Evolutionary conservation across 179 eudicot species (phyloP).

Genomic region (Dionaea muscipula): DNA sequence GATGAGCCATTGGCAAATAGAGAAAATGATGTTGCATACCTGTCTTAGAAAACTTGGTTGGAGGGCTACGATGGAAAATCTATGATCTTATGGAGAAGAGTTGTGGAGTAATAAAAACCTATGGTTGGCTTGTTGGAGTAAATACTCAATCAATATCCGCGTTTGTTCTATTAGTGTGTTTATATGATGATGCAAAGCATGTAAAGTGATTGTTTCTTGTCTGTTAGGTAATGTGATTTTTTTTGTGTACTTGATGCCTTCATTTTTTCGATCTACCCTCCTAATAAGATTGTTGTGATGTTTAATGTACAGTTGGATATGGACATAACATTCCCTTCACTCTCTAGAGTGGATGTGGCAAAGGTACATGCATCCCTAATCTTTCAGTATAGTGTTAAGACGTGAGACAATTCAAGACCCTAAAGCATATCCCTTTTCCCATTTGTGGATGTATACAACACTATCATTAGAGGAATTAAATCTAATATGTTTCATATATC

Average conservation of each 20-base stretch:
- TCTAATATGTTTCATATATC: background rate
- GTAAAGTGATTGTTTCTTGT: background rate
- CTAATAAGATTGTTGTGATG: background rate
- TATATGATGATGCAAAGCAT: no score
- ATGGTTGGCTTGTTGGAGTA: no score
- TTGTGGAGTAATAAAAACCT: no score
- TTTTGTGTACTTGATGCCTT: background rate
- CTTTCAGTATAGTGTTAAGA: background rate
- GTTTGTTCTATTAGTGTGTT: no score
- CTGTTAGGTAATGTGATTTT: background rate
- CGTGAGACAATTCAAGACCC: background rate
- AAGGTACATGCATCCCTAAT: conserved; percentile 26
- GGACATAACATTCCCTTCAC: conserved; percentile 24
- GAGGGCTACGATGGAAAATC: no score
- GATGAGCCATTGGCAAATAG: no score
- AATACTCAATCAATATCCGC: no score
- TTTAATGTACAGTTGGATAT: conserved; percentile 39
- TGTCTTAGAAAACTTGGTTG: no score
- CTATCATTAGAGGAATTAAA: background rate
- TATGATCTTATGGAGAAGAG: no score
- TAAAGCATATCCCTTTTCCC: no score
- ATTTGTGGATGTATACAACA: no score
- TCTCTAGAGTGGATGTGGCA: conserved; percentile 19
- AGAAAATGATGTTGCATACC: no score
- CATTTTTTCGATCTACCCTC: background rate